Percentiles rank a stretch among this genome's conserved stretches.
phyloP scores from a whole-genome alignment of 1,284 basidiomycete species.

The Inonotus obliquus region DNA sequence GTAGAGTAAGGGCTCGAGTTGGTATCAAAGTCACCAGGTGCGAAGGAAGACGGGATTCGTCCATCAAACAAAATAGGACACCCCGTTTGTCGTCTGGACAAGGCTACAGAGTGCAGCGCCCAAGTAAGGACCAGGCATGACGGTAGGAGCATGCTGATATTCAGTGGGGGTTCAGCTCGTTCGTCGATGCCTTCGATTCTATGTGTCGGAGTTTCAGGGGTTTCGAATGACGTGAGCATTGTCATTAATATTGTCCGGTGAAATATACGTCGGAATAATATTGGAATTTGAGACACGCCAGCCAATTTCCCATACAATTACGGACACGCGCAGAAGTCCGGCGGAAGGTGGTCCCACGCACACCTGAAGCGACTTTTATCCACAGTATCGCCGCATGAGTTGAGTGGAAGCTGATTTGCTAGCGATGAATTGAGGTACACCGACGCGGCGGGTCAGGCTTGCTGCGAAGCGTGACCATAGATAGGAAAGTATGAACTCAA shows the following conservation, averaged over 20 bases:
- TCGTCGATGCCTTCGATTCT: no score
- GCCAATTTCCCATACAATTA: not conserved
- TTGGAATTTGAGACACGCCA: not conserved
- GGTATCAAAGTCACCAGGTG: not conserved
- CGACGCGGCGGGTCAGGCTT: not conserved
- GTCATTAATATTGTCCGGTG: no score
- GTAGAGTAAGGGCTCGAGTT: conserved; percentile 3
- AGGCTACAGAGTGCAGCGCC: not conserved
- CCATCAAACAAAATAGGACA: conserved; percentile 8
- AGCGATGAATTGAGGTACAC: not conserved
- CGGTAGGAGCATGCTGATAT: not conserved
- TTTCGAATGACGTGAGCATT: no score
- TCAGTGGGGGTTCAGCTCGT: not conserved
- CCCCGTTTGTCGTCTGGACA: not conserved
- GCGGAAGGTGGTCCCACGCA: not conserved
- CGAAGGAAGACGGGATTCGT: not conserved
- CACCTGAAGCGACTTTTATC: not conserved
- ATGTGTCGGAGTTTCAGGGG: no score
- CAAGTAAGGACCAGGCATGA: not conserved
- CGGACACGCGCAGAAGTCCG: not conserved
- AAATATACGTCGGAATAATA: no score
- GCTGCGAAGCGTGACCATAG: no score
- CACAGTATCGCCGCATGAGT: not conserved
- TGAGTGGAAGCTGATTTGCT: not conserved
- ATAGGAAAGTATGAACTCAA: no score